Conservation (phyloP, 352 stramenopile genomes). For the Albugo candida region DNA sequence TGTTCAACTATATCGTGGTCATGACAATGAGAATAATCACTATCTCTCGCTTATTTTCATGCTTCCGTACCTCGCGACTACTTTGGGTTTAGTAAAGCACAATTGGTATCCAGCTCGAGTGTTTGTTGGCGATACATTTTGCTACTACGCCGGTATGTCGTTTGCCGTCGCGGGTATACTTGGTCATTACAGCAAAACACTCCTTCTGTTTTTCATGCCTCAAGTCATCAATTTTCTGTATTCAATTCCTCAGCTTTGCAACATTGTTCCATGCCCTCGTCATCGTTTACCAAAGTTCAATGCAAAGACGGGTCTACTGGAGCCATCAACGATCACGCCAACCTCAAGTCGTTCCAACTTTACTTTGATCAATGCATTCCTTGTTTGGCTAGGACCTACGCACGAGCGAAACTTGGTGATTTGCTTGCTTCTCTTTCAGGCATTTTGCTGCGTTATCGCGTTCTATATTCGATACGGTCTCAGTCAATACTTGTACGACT, state of each 20-base stretch:
- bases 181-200: slow-evolving; percentile 96
- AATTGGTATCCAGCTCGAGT: slow-evolving; percentile 96
- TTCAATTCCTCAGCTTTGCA: slow-evolving; percentile 95
- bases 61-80: slow-evolving; percentile 88
- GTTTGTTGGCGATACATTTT: slow-evolving; percentile 99
- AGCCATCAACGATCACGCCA: slow-evolving; percentile 78
- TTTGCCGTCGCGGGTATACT: slow-evolving; percentile 93
- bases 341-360: slow-evolving; percentile 62
- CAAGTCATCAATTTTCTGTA: slow-evolving; percentile 99
- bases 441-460: slow-evolving; percentile 40
- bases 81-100: slow-evolving; percentile 85
- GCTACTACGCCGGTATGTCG: slow-evolving; percentile 98
- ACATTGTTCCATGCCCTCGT: slow-evolving; percentile 92
- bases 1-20: slow-evolving; percentile 78
- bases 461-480: slow-evolving; percentile 75
- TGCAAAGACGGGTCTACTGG: slow-evolving; percentile 76
- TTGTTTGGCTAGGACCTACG: slow-evolving; percentile 72
- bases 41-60: slow-evolving; percentile 94
- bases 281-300: slow-evolving; percentile 94
- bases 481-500: slow-evolving; percentile 78
- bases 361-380: slow-evolving; percentile 78
- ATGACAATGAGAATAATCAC: slow-evolving; percentile 80
- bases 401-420: slow-evolving; percentile 50
- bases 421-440: slow-evolving; percentile 52
- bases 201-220: slow-evolving; percentile 96